Evolutionary conservation across 225 moss, liverwort and hornwort genomes (phyloP).

Genomic region (Straminergon stramineum): DNA sequence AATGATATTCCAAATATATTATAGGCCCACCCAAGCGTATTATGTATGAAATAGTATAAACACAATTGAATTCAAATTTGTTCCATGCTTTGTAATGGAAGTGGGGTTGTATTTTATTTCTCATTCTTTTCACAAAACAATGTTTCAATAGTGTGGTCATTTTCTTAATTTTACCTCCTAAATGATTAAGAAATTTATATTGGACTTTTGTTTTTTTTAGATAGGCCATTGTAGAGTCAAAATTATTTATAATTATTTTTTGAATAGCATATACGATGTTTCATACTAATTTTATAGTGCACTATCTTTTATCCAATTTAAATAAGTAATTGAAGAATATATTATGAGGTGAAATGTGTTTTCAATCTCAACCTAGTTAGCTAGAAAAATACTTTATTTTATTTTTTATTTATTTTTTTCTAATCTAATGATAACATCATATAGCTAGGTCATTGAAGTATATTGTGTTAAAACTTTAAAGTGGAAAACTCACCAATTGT

Average conservation of each 20-base stretch:
- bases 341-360: neutral
- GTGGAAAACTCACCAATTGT: neutral
- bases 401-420: neutral
- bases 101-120: neutral
- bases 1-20: neutral
- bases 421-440: neutral
- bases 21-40: neutral
- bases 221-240: neutral
- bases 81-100: neutral
- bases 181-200: neutral
- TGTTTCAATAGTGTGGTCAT: neutral
- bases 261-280: fast-evolving
- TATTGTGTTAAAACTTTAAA: neutral
- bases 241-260: neutral
- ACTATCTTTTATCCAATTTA: neutral
- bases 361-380: fast-evolving
- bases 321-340: neutral
- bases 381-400: neutral
- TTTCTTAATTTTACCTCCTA: neutral
- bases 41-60: neutral
- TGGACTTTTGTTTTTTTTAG: fast-evolving
- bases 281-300: fast-evolving
- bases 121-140: neutral
- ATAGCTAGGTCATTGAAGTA: neutral
- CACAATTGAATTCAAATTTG: fast-evolving